A percentile compares a stretch with the other conserved stretches of the same genome.
These are phyloP conservation scores for Vaccinium macrocarpon DNA, from an alignment of 148 eudicot species.

Conservation along the genomic window DNA sequence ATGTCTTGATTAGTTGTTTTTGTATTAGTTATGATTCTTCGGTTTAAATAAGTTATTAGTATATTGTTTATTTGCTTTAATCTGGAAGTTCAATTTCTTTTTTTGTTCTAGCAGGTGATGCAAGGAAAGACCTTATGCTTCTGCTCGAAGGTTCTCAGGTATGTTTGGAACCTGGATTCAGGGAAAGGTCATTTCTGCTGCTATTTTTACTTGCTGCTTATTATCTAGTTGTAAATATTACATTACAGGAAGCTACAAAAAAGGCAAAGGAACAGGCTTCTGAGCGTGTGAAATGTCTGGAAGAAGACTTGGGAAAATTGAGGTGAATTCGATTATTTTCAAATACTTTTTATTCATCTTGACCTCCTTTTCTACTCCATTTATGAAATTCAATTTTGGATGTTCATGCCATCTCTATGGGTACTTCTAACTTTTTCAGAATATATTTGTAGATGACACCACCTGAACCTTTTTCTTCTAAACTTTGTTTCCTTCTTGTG, in stretches of 20 bases:
- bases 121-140: slow-evolving; percentile 49
- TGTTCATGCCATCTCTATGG: neutral
- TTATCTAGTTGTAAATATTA: neutral
- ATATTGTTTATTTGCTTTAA: neutral
- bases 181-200: neutral
- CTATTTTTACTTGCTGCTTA: neutral
- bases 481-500: neutral
- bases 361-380: neutral
- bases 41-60: neutral
- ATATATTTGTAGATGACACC: neutral
- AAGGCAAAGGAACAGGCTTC: slow-evolving; percentile 55
- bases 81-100: neutral
- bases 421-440: neutral
- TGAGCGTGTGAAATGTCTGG: slow-evolving; percentile 65
- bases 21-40: neutral
- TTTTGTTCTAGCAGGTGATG: slow-evolving; percentile 32
- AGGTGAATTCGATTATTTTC: slow-evolving; percentile 30
- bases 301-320: slow-evolving; percentile 56
- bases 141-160: slow-evolving; percentile 62
- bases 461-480: neutral
- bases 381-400: neutral
- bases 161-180: neutral
- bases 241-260: slow-evolving; percentile 47
- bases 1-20: neutral
- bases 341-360: neutral